Percentiles rank a stretch among this genome's conserved stretches.
phyloP scores from a whole-genome alignment of 805 yeast species.

The Isabelozyma gotoi region DNA sequence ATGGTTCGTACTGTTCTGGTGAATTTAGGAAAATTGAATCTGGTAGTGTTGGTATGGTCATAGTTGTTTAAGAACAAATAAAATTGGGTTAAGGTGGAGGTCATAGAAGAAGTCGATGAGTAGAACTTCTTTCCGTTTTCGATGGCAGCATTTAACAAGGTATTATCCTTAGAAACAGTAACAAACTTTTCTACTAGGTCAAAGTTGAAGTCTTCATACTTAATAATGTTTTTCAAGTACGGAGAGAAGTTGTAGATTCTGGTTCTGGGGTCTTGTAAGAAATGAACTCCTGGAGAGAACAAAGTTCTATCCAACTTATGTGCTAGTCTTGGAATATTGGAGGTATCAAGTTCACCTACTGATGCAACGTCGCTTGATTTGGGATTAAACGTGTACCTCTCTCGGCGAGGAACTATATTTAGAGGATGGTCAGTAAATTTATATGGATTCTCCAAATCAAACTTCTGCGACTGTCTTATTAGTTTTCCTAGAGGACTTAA shows the following conservation, averaged over 20 bases:
- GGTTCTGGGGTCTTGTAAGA: slow-evolving; percentile 74
- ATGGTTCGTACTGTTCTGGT: slow-evolving; percentile 43
- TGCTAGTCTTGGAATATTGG: slow-evolving; percentile 54
- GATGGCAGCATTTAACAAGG: slow-evolving; percentile 49
- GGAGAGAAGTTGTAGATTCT: slow-evolving; percentile 69
- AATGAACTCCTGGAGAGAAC: slow-evolving; percentile 81
- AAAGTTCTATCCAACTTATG: slow-evolving; percentile 71
- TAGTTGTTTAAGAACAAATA: slow-evolving; percentile 64
- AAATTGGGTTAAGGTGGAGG: slow-evolving; percentile 68
- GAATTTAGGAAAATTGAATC: slow-evolving; percentile 44
- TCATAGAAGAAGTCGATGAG: slow-evolving; percentile 89
- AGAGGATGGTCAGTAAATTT: neutral
- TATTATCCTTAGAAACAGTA: slow-evolving; percentile 65
- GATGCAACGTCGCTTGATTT: neutral
- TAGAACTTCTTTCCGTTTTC: slow-evolving; percentile 42
- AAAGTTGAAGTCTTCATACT: slow-evolving; percentile 66
- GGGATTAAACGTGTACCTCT: neutral
- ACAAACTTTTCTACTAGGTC: slow-evolving; percentile 55
- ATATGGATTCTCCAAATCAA: neutral
- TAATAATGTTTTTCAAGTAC: slow-evolving; percentile 55
- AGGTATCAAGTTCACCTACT: slow-evolving; percentile 12
- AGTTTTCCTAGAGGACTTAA: neutral
- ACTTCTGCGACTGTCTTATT: neutral
- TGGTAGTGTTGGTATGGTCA: slow-evolving; percentile 11
- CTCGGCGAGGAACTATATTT: neutral